Evolutionary conservation across 1,284 basidiomycete genomes (phyloP), one percentile per base, ranked within the genome.

Genomic region (Rhodotorula glutinis): DNA sequence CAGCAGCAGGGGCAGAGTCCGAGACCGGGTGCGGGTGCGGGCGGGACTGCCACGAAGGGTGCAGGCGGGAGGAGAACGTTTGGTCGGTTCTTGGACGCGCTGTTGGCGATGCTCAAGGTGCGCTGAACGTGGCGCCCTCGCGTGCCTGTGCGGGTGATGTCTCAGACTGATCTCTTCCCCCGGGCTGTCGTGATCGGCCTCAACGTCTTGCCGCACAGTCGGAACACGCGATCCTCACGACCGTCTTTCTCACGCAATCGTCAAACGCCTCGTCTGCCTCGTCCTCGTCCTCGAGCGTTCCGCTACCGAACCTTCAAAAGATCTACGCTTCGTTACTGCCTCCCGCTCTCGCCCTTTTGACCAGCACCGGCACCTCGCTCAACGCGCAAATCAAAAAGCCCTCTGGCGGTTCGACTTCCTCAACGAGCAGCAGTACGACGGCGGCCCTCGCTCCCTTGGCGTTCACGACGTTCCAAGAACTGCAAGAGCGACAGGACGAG

Each of bases 341-440:
- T 9, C 62, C 66, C 9, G 62, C 74, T 7, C 67, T 77, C 40
- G 29, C 71, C 27, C 67, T 75, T 41, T 67, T 77, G 33, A 53
- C 55, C 30, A 61, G 63, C 27, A 76, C 73, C 3, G 74, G 75
- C 10, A 55, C 66, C 23, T 57, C 67, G 16, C 73, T 78, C 59
- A 76, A 76, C 58, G 54, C 68, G 9, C 60, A 71, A 11, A 70
- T 77, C 68, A 76, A 76, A 59, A 74, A 75, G 56, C 23, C 56
- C 21, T 66, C 74, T 2, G 16, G n/a, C n/a, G 3, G 13, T 3
- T 27, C 49, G 10, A 14, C 74, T 2, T 10, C 49, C 49, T 13
- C 49, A 2, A 27, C 49, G 10, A 51, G 46, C 33, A 49, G 23
- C 23, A 47, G 23, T 21, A 10, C n/a, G 46, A 61, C 75, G 40